phyloP scores from a whole-genome alignment of 2,329 filamentous ascomycete genomes.

The Chaetomium strumarium region DNA sequence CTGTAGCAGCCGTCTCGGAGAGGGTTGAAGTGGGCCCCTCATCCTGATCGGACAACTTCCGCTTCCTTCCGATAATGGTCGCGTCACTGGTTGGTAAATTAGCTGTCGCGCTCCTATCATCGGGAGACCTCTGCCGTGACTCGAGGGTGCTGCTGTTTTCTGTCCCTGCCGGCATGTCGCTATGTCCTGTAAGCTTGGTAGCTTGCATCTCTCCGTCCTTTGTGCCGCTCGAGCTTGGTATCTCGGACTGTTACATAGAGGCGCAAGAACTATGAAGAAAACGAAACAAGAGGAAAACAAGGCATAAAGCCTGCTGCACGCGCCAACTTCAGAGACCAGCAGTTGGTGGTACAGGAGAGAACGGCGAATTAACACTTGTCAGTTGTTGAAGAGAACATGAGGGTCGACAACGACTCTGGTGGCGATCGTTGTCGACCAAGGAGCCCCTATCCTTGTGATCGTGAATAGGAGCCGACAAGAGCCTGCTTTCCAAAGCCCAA shows the following conservation, averaged over 20 bases:
- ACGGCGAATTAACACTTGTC: constrained; percentile 26
- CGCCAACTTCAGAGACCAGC: constrained; percentile 1
- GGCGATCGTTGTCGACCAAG: constrained; percentile 8
- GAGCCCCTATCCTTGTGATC: constrained; percentile 10
- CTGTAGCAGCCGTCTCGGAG: neutral
- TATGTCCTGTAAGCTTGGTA: neutral
- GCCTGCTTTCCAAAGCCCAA: neutral
- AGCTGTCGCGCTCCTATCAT: constrained; percentile 1
- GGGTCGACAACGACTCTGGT: constrained; percentile 15
- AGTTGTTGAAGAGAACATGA: constrained; percentile 9
- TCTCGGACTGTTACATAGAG: constrained; percentile 9
- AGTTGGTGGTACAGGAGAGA: constrained; percentile 6
- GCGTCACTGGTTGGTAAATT: constrained; percentile 13
- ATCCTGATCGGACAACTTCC: constrained; percentile 22
- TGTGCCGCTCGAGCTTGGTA: constrained; percentile 5
- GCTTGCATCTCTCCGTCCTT: neutral
- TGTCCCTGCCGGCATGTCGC: neutral
- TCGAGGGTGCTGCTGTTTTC: neutral
- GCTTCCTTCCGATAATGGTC: constrained; percentile 27
- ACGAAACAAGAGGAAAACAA: constrained; percentile 7
- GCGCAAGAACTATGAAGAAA: neutral
- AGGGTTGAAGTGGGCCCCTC: constrained; percentile 6
- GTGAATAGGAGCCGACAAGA: constrained; percentile 5
- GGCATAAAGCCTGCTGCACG: constrained; percentile 7
- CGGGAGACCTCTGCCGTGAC: neutral